phyloP scores from a whole-genome alignment of 352 stramenopile species.

The Globisporangium orthogonon region DNA sequence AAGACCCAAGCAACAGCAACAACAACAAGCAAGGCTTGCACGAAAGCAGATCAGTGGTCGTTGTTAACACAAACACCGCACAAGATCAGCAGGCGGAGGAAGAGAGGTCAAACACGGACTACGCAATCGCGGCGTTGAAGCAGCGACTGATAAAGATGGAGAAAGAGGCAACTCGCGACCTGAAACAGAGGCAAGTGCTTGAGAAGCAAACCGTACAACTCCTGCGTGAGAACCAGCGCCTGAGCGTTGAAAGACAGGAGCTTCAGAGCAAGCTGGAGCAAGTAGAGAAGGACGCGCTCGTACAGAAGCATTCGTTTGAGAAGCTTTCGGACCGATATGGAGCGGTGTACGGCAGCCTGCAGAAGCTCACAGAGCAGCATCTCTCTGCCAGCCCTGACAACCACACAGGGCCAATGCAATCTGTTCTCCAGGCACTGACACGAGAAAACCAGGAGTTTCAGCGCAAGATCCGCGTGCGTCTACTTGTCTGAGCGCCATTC shows the following conservation, averaged over 20 bases:
- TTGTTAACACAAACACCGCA: neutral
- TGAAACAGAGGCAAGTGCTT: conserved; percentile 22
- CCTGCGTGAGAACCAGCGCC: conserved; percentile 28
- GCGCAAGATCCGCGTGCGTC: conserved; percentile 42
- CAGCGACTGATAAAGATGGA: conserved; percentile 39
- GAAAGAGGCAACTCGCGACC: conserved; percentile 20
- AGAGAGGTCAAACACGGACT: conserved; percentile 25
- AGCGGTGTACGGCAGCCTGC: conserved; percentile 41
- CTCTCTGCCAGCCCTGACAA: conserved; percentile 13
- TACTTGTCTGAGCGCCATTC: neutral
- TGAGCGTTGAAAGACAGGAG: conserved; percentile 28
- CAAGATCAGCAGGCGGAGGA: conserved; percentile 19
- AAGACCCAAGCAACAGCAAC: conserved; percentile 12
- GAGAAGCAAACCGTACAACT: conserved; percentile 35
- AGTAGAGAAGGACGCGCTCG: conserved; percentile 30
- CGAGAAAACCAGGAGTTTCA: conserved; percentile 67
- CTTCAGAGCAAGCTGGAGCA: conserved; percentile 36
- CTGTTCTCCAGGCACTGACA: conserved; percentile 45
- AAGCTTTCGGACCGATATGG: conserved; percentile 61
- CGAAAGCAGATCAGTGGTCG: neutral
- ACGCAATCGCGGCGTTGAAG: conserved; percentile 39
- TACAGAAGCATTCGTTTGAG: conserved; percentile 57
- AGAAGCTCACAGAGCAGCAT: conserved; percentile 43
- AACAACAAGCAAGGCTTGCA: conserved; percentile 14
- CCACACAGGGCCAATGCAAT: conserved; percentile 22